Conservation (phyloP, 805 yeast genomes). For the Ogataea naganishii region DNA sequence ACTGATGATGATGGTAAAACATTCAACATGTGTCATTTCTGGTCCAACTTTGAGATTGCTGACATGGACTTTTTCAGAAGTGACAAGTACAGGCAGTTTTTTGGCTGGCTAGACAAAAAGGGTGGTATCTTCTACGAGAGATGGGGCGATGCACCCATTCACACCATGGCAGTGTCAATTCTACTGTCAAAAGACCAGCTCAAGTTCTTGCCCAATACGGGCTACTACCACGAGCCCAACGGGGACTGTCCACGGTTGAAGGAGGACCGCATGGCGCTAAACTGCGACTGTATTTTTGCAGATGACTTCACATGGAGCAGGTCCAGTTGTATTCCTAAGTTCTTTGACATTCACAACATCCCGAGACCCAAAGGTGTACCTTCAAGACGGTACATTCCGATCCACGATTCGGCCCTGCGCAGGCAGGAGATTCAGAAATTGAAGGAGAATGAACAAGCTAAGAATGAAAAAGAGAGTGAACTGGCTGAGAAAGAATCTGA, state of each 20-base stretch:
- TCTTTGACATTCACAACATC: slow-evolving; percentile 24
- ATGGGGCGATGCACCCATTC: slow-evolving; percentile 44
- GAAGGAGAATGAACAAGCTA: slow-evolving; percentile 2
- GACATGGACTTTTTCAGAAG: slow-evolving; percentile 48
- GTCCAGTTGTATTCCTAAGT: slow-evolving; percentile 41
- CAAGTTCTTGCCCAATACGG: slow-evolving; percentile 38
- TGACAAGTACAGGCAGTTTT: slow-evolving; percentile 45
- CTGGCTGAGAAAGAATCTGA: slow-evolving; percentile 2
- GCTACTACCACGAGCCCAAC: slow-evolving; percentile 49
- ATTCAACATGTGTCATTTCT: slow-evolving; percentile 53
- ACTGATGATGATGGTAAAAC: slow-evolving; percentile 33
- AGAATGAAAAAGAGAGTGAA: slow-evolving; percentile 4
- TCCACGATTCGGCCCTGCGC: slow-evolving; percentile 14
- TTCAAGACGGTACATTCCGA: slow-evolving; percentile 15
- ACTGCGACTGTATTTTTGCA: slow-evolving; percentile 41
- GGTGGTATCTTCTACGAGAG: slow-evolving; percentile 65
- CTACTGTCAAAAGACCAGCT: slow-evolving; percentile 19
- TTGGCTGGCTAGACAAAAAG: slow-evolving; percentile 44
- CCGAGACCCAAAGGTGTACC: slow-evolving; percentile 21
- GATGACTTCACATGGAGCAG: slow-evolving; percentile 43
- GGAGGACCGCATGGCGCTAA: slow-evolving; percentile 33
- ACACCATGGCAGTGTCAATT: slow-evolving; percentile 22
- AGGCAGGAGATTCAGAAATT: slow-evolving; percentile 6
- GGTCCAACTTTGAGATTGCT: slow-evolving; percentile 63
- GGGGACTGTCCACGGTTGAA: slow-evolving; percentile 50